Percentiles rank a stretch among this genome's conserved stretches.
These are phyloP conservation scores for Paecilomyces variotii DNA, from an alignment of 2,329 filamentous ascomycete genomes.

Conservation along the genomic window DNA sequence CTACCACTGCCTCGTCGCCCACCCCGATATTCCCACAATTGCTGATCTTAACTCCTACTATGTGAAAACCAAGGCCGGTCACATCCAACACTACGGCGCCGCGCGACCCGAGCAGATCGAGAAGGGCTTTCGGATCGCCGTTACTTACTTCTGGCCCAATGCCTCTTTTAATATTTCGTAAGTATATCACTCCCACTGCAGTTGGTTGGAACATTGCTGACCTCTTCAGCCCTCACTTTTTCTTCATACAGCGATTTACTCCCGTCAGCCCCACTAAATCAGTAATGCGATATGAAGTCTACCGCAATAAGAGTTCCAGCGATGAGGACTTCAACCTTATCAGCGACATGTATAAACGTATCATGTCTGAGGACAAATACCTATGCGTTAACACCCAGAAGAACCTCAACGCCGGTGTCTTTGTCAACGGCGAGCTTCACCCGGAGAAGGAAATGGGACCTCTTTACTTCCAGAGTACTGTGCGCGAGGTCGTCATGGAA, in stretches of 20 bases:
- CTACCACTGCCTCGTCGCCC: too few species aligned
- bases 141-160: too few species aligned
- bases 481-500: neutral
- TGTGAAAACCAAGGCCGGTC: too few species aligned
- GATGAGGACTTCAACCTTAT: slow-evolving; percentile 52
- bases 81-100: too few species aligned
- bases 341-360: slow-evolving; percentile 52
- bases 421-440: slow-evolving; percentile 54
- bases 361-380: slow-evolving; percentile 57
- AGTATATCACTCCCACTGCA: too few species aligned
- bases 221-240: slow-evolving; percentile 32
- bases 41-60: too few species aligned
- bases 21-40: too few species aligned
- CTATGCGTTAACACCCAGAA: slow-evolving; percentile 52
- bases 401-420: slow-evolving; percentile 53
- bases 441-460: slow-evolving; percentile 48
- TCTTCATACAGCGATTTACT: slow-evolving; percentile 57
- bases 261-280: slow-evolving; percentile 45
- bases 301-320: slow-evolving; percentile 50
- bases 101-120: too few species aligned
- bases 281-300: slow-evolving; percentile 56
- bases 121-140: too few species aligned
- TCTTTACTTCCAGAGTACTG: neutral
- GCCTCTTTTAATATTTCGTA: too few species aligned
- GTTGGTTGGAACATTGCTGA: too few species aligned